A percentile compares a stretch with the other conserved stretches of the same genome.
Evolutionary conservation across 2,329 filamentous ascomycete genomes (phyloP).

Genomic region (Monosporascus ibericus): DNA sequence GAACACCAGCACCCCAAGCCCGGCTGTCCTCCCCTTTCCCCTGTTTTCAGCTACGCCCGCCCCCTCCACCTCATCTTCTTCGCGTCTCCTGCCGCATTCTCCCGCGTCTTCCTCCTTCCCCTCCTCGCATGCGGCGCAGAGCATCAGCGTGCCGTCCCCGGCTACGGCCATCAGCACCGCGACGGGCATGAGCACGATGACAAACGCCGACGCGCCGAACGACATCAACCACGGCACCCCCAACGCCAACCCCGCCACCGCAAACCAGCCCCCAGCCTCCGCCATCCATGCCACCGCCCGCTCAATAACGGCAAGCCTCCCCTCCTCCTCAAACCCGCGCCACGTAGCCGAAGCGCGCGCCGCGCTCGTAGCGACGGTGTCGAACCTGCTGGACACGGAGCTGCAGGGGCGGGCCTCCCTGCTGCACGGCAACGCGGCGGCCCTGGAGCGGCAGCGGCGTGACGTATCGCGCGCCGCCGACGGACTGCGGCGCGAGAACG

Average conservation of each 20-base stretch:
- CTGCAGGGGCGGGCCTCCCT: slow-evolving; percentile 62
- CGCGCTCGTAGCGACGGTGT: slow-evolving; percentile 57
- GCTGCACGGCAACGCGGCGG: slow-evolving; percentile 62
- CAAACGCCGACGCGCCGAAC: neutral
- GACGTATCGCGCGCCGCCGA: slow-evolving; percentile 57
- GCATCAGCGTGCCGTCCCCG: neutral
- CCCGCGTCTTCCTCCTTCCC: neutral
- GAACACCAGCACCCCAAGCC: neutral
- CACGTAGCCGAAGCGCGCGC: slow-evolving; percentile 51
- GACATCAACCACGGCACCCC: neutral
- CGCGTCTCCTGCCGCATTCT: neutral
- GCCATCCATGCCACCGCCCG: neutral
- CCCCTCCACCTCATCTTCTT: neutral
- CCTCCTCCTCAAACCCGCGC: slow-evolving; percentile 36
- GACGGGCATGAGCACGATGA: too few relatives aligned
- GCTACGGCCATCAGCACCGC: neutral
- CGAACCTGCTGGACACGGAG: slow-evolving; percentile 63
- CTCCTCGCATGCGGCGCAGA: neutral
- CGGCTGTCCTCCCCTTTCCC: neutral
- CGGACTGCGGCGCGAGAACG: slow-evolving; percentile 56
- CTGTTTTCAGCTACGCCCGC: neutral
- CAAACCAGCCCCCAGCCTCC: neutral
- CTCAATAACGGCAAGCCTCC: slow-evolving; percentile 24
- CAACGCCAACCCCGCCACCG: neutral
- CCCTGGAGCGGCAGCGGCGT: slow-evolving; percentile 61